phyloP scores from a whole-genome alignment of 305 asterid genomes.

The Fraxinus sp. region DNA sequence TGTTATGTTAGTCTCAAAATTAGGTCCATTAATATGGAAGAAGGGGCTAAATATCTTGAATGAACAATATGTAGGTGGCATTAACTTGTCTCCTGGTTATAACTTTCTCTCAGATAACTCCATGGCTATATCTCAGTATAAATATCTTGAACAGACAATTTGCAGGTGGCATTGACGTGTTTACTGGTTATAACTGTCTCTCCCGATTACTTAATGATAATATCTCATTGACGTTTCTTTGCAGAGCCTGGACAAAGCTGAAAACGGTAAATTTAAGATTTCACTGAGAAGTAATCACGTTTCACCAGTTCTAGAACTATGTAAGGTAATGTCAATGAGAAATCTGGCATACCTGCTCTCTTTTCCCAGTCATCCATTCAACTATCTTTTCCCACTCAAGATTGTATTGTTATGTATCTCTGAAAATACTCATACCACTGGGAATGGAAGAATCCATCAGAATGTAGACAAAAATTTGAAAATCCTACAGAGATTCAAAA shows the following conservation, averaged over 20 bases:
- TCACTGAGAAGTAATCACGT: constrained; percentile 76
- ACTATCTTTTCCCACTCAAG: constrained; percentile 8
- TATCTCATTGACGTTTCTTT: constrained; percentile 23
- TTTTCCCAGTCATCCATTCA: constrained; percentile 16
- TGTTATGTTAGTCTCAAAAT: not conserved
- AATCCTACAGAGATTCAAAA: not conserved
- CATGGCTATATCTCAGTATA: constrained; percentile 11
- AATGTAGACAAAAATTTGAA: not conserved
- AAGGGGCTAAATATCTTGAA: constrained; percentile 10
- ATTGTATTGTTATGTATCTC: not conserved
- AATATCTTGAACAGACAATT: constrained; percentile 8
- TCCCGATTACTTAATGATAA: not conserved
- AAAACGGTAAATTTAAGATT: constrained; percentile 70
- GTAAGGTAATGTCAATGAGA: constrained; percentile 56
- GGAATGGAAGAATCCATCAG: not conserved
- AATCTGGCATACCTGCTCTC: not conserved
- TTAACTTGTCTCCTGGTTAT: constrained; percentile 14
- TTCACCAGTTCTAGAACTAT: constrained; percentile 78
- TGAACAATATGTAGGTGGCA: constrained; percentile 12
- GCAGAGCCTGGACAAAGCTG: constrained; percentile 79
- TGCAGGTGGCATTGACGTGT: constrained; percentile 14
- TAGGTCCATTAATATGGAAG: constrained; percentile 22
- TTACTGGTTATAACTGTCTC: not conserved
- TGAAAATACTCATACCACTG: not conserved
- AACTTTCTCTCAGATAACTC: not conserved